phyloP scores from a whole-genome alignment of 768 basidiomycete species.

The Mycena leptocephala region DNA sequence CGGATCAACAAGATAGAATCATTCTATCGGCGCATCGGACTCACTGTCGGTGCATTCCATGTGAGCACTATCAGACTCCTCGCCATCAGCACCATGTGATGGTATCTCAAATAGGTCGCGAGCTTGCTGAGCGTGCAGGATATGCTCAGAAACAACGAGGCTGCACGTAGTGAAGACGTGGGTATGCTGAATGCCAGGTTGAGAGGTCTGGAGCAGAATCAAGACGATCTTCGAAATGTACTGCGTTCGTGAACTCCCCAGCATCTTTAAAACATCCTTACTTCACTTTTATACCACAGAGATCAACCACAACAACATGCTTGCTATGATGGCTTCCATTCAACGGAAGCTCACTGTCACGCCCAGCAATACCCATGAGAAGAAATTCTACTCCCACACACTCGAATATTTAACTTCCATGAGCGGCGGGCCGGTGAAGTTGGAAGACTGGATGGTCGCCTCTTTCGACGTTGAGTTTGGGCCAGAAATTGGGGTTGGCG shows the following conservation, averaged over 20 bases:
- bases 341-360: not conserved
- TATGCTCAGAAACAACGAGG: too few species aligned
- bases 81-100: not conserved
- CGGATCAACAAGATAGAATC: too few species aligned
- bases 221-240: not conserved
- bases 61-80: not conserved
- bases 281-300: not conserved
- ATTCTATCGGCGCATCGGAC: too few species aligned
- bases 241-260: not conserved
- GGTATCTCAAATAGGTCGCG: not conserved
- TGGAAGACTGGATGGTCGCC: constrained; percentile 3
- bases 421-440: not conserved
- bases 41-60: not conserved
- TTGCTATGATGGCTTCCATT: constrained; percentile 5
- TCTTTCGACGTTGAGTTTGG: constrained; percentile 10
- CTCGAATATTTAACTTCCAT: not conserved
- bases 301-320: not conserved
- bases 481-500: constrained; percentile 6
- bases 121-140: constrained; percentile 6
- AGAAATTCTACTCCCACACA: constrained; percentile 7
- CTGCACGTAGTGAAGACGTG: too few species aligned
- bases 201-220: too few species aligned
- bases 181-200: too few species aligned
- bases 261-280: not conserved
- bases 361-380: not conserved